phyloP scores from a whole-genome alignment of 495 filamentous ascomycete species.

The Trichoderma erinaceum region DNA sequence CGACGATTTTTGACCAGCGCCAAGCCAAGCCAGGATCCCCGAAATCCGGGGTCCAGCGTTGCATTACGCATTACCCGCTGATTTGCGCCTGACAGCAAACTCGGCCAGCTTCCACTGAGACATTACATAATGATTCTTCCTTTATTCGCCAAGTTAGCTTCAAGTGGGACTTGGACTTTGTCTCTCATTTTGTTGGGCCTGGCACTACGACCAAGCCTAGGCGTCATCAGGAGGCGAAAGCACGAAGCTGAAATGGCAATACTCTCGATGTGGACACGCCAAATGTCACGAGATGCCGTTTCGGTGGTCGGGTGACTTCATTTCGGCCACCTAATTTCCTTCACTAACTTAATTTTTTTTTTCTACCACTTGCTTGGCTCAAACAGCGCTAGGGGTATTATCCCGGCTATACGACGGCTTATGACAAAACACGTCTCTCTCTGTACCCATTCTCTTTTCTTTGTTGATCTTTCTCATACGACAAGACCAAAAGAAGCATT shows the following conservation, averaged over 20 bases:
- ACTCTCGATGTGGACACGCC: conserved; percentile 1
- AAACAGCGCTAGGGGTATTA: neutral
- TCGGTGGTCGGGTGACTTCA: conserved; percentile 7
- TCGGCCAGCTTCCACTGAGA: neutral
- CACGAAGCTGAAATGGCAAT: neutral
- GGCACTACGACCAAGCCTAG: neutral
- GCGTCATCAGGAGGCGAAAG: conserved; percentile 12
- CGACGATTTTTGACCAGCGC: neutral
- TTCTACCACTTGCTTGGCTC: neutral
- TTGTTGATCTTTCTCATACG: neutral
- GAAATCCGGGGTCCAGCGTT: conserved; percentile 6
- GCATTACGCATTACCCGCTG: neutral
- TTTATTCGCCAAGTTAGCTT: neutral
- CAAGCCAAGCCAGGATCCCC: neutral
- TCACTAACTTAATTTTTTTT: neutral
- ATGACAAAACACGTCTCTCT: conserved; percentile 5
- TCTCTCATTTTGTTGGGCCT: neutral
- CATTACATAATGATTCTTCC: conserved; percentile 6
- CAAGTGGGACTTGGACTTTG: neutral
- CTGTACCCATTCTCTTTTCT: neutral
- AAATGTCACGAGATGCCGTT: neutral
- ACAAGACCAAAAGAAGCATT: neutral
- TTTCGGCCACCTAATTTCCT: neutral
- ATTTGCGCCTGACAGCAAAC: conserved; percentile 2
- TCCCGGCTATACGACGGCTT: conserved; percentile 13